Evolutionary conservation across 805 yeast species (phyloP).

Genomic region (Scheffersomyces amazonensis): DNA sequence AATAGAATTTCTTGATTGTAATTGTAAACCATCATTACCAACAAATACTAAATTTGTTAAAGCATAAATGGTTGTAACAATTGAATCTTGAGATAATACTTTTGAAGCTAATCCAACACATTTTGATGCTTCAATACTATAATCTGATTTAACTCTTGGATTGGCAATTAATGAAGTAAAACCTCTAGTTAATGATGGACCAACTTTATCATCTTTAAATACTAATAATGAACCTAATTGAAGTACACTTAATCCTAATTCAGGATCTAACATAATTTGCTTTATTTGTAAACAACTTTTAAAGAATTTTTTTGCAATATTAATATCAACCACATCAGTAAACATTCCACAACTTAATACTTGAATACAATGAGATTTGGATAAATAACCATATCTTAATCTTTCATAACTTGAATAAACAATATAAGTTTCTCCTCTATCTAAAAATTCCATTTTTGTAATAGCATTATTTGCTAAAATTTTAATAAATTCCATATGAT

Average conservation of each 20-base stretch:
- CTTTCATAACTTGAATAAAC: conserved; percentile 49
- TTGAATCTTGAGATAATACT: conserved; percentile 73
- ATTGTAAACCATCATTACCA: conserved; percentile 39
- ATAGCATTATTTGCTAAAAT: conserved; percentile 31
- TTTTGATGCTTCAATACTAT: conserved; percentile 52
- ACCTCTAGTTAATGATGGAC: conserved; percentile 39
- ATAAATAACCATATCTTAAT: conserved; percentile 46
- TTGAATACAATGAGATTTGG: conserved; percentile 58
- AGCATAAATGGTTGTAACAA: conserved; percentile 81
- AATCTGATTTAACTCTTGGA: conserved; percentile 43
- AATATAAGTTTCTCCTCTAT: conserved; percentile 55
- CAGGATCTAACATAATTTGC: conserved; percentile 50
- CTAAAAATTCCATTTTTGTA: conserved; percentile 45
- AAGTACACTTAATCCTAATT: conserved; percentile 49
- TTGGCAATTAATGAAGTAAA: conserved; percentile 55
- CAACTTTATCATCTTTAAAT: conserved; percentile 35
- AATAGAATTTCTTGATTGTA: conserved; percentile 18
- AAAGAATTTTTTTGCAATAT: conserved; percentile 43
- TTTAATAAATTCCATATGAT: conserved; percentile 23
- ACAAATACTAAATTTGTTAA: conserved; percentile 69
- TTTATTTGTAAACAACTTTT: conserved; percentile 50
- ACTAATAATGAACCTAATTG: conserved; percentile 57
- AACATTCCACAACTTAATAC: conserved; percentile 57
- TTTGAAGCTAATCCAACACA: conserved; percentile 65
- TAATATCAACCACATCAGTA: conserved; percentile 43